Percentiles rank a stretch among this genome's conserved stretches.
phyloP scores from a whole-genome alignment of 75 land plant species.

The Cryptomeria japonica region DNA sequence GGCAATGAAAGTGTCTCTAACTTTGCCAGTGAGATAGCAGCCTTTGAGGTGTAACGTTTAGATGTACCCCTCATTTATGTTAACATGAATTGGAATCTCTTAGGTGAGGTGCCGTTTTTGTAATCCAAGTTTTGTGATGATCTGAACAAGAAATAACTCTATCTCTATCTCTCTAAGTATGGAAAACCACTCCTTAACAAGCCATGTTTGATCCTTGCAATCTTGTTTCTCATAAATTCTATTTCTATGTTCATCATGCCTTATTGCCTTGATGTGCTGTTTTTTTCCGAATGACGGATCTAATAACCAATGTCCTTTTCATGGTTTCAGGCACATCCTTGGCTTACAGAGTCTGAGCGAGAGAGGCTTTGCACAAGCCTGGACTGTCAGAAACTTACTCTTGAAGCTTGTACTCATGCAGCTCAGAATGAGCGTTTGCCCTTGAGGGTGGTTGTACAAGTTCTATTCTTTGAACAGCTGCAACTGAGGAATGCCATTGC shows the following conservation, averaged over 20 bases:
- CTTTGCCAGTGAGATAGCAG: background rate
- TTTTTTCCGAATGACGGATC: background rate
- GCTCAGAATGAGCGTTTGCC: conserved; percentile 91
- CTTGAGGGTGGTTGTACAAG: conserved; percentile 76
- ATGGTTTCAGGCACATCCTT: conserved; percentile 69
- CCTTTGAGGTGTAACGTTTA: background rate
- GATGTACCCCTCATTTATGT: background rate
- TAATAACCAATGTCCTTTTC: background rate
- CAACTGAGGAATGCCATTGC: conserved; percentile 85
- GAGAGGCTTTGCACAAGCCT: conserved; percentile 65
- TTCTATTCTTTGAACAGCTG: conserved; percentile 90
- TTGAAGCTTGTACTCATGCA: conserved; percentile 93
- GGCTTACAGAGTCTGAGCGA: conserved; percentile 63
- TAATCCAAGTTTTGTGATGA: background rate
- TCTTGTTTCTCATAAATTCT: background rate
- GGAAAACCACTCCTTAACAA: background rate
- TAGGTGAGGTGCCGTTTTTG: background rate
- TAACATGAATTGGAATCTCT: background rate
- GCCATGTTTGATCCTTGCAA: background rate
- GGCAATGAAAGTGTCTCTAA: background rate
- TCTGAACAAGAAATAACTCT: background rate
- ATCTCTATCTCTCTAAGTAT: background rate
- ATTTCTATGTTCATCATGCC: background rate
- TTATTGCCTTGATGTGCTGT: background rate
- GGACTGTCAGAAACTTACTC: conserved; percentile 86